Percentiles rank a stretch among this genome's conserved stretches.
phyloP scores from a whole-genome alignment of 345 rosid species.

The Fremontodendron californicum region DNA sequence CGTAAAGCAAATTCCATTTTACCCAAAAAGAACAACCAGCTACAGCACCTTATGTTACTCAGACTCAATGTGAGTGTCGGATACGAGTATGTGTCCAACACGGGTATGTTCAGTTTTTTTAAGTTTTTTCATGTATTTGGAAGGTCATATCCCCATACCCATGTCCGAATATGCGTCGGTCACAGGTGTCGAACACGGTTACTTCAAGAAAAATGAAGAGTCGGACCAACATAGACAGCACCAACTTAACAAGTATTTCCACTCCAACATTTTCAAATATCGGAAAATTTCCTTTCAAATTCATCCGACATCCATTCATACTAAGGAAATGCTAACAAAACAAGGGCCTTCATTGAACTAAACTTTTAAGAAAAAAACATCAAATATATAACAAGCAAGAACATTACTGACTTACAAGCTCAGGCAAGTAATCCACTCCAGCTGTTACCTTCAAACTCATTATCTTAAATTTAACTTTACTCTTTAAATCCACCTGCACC shows the following conservation, averaged over 20 bases:
- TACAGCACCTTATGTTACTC: too few relatives aligned
- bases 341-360: not conserved
- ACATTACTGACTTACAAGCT: constrained; percentile 56
- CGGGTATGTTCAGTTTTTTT: too few relatives aligned
- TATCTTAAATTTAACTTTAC: constrained; percentile 89
- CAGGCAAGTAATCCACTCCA: constrained; percentile 82
- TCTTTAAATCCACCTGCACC: constrained; percentile 69
- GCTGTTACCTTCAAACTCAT: constrained; percentile 89
- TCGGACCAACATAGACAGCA: too few relatives aligned
- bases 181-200: too few relatives aligned
- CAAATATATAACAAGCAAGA: not conserved
- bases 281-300: not conserved
- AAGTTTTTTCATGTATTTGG: too few relatives aligned
- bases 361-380: not conserved
- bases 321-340: not conserved
- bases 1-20: not conserved
- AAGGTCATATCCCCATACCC: too few relatives aligned
- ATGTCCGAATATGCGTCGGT: too few relatives aligned
- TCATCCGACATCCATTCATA: not conserved
- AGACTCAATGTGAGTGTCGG: too few relatives aligned
- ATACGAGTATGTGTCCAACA: too few relatives aligned
- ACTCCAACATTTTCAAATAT: not conserved
- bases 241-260: not conserved
- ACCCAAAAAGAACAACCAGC: constrained; percentile 1
- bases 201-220: too few relatives aligned